A percentile compares a stretch with the other conserved stretches of the same genome.
These are phyloP conservation scores for Blastomyces gilchristii DNA, from an alignment of 2,329 filamentous ascomycete species.

Conservation along the genomic window DNA sequence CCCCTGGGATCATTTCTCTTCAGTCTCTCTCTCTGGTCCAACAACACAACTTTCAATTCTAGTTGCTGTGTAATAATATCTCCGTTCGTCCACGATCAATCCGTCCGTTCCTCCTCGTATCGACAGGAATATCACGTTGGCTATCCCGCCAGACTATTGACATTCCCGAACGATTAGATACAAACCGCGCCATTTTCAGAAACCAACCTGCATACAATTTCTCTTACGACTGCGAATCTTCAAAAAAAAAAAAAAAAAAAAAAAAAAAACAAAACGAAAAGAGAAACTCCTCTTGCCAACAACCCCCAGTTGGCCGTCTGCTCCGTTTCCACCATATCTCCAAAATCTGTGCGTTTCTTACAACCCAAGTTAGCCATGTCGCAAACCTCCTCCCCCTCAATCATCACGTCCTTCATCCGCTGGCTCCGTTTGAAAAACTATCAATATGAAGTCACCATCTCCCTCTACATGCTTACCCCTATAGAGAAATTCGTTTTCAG, in stretches of 20 bases:
- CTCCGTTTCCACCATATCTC: neutral
- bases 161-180: neutral
- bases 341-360: neutral
- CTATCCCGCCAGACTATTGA: too few relatives aligned
- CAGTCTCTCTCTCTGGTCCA: too few relatives aligned
- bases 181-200: too few relatives aligned
- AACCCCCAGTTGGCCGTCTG: neutral
- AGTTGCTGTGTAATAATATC: neutral
- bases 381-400: slow-evolving; percentile 22
- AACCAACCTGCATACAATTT: too few relatives aligned
- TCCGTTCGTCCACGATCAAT: neutral
- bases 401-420: slow-evolving; percentile 51
- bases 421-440: slow-evolving; percentile 95
- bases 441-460: slow-evolving; percentile 95
- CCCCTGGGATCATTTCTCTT: too few relatives aligned
- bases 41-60: neutral
- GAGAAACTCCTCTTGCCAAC: neutral
- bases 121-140: too few relatives aligned
- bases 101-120: neutral
- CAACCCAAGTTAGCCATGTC: slow-evolving; percentile 6
- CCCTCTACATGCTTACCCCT: slow-evolving; percentile 92
- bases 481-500: slow-evolving; percentile 97
- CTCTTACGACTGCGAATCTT: too few relatives aligned
- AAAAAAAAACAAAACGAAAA: neutral
- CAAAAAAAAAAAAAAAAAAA: too few relatives aligned